Base-by-base conservation (phyloP, 2,329 filamentous ascomycete species). In the Botrytis cinerea region DNA sequence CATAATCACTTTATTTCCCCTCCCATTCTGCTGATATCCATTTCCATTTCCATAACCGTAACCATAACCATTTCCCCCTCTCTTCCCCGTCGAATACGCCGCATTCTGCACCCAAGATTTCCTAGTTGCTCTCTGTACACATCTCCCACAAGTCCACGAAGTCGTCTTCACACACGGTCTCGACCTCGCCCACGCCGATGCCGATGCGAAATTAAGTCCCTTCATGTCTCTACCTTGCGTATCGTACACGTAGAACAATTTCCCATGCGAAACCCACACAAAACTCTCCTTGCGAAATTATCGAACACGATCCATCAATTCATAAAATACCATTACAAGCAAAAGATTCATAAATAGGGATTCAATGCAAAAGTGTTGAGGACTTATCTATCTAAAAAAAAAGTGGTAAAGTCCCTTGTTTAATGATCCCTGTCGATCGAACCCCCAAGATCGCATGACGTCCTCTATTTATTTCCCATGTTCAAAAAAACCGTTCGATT, bases 71-170 rank as follows among this genome's bases (percentile, higher is more conserved):
- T 48, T 46, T 5, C 73, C 71, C 35, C 73, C 70, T 66, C 75
- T 71, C n/a, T 61, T 69, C 32, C 67, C 71, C 2, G 43, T 73
- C 46, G 73, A 71, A 38, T 71, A 74, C 20, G 35, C 18, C 51
- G 46, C 38, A n/a, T 43, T 59, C 45, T 68, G 71, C 6, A 48
- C 71, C 48, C 61, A 69, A 51, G 61, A 40, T 20, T 7, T 48
- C 40, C 48, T 25, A 45, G 45, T 35, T 12, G 14, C 70, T 43
- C 60, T 16, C n/a, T 70, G 63, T 20, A 75, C 63, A 72, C 78
- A 81, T 67, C 74, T 74, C 62, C 76, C 77, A 73, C 79, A 80
- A 38, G 77, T 80, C 80, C 80, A 79, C 28, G 46, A 63, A 32
- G 68, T 54, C 60, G 54, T 10, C 25, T 35, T 46, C n/a, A 25